Conservation (phyloP, 768 basidiomycete species). For the Pisolithus marmoratus region DNA sequence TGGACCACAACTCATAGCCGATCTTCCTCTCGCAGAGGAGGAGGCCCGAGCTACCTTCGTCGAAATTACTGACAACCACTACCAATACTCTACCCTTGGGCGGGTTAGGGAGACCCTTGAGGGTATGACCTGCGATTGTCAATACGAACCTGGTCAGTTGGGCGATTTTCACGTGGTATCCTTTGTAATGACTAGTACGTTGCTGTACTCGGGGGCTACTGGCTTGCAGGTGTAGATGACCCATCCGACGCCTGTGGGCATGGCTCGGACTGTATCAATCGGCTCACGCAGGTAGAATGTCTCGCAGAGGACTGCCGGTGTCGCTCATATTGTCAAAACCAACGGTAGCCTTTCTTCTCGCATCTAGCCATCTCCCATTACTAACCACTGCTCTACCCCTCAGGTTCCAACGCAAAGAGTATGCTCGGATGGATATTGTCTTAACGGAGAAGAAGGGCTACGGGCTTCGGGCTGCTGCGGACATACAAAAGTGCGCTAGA, state of each 20-base stretch:
- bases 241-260: slow-evolving; percentile 74
- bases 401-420: slow-evolving; percentile 85
- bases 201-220: slow-evolving; percentile 16
- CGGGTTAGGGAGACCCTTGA: slow-evolving; percentile 83
- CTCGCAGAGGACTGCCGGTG: slow-evolving; percentile 86
- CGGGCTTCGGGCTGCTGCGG: slow-evolving; percentile 74
- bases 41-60: slow-evolving; percentile 68
- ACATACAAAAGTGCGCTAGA: slow-evolving; percentile 54
- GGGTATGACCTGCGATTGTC: slow-evolving; percentile 94
- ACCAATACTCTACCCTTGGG: slow-evolving; percentile 86
- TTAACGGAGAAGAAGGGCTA: slow-evolving; percentile 94
- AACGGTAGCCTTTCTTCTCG: slow-evolving; percentile 52
- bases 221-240: slow-evolving; percentile 49
- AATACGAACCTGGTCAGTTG: slow-evolving; percentile 73
- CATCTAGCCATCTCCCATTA: background rate
- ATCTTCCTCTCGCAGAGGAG: slow-evolving; percentile 73
- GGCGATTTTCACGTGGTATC: slow-evolving; percentile 9
- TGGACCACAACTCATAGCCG: slow-evolving; percentile 65
- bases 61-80: slow-evolving; percentile 73
- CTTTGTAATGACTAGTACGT: slow-evolving; percentile 25
- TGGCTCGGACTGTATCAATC: slow-evolving; percentile 92
- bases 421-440: slow-evolving; percentile 85
- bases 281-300: slow-evolving; percentile 96
- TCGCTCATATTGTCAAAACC: slow-evolving; percentile 79
- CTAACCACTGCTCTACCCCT: background rate